phyloP scores from a whole-genome alignment of 1,284 basidiomycete genomes.

The Moniliophthora roreri region DNA sequence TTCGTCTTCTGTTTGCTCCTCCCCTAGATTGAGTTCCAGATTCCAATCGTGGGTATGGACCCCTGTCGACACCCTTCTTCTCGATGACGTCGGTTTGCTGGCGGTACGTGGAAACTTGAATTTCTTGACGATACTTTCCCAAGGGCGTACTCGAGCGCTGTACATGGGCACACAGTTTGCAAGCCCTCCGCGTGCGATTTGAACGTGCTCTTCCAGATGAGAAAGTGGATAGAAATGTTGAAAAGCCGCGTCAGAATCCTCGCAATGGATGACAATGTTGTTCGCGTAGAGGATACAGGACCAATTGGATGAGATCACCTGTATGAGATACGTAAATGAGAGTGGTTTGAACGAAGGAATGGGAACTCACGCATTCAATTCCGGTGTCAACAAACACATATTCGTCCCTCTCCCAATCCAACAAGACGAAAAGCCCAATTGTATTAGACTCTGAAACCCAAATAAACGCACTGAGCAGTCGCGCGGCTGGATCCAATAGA shows the following conservation, averaged over 20 bases:
- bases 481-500: conserved; percentile 61
- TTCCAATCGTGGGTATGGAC: too few relatives aligned
- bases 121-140: conserved; percentile 13
- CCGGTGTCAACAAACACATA: conserved; percentile 73
- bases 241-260: conserved; percentile 54
- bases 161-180: conserved; percentile 4
- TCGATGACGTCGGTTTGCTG: too few relatives aligned
- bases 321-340: conserved; percentile 9
- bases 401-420: conserved; percentile 62
- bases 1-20: too few relatives aligned
- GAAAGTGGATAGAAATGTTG: conserved; percentile 60
- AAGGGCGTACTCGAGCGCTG: conserved; percentile 9
- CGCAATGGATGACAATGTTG: conserved; percentile 70
- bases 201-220: conserved; percentile 37
- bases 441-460: conserved; percentile 53
- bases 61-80: too few relatives aligned
- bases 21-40: too few relatives aligned
- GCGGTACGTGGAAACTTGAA: conserved; percentile 12
- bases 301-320: conserved; percentile 69
- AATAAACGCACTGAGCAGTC: conserved; percentile 66
- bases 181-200: neutral
- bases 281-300: conserved; percentile 63
- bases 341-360: conserved; percentile 3
- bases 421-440: conserved; percentile 62
- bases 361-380: conserved; percentile 59